phyloP scores from a whole-genome alignment of 106 monocot genomes.

The Xerophyta viscosa region DNA sequence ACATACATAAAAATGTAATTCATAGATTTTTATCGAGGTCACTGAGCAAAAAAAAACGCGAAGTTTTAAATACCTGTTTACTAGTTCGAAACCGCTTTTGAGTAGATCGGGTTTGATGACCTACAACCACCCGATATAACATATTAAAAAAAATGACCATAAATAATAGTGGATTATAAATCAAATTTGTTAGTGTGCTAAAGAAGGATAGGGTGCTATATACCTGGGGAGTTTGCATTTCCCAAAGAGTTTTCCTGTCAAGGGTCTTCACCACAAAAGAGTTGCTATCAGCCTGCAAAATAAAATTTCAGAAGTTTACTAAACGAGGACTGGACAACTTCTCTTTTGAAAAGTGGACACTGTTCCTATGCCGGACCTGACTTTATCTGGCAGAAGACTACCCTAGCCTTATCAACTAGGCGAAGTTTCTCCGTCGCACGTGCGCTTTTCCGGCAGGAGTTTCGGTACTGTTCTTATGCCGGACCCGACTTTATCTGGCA shows the following conservation, averaged over 20 bases:
- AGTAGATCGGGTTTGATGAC: conserved; percentile 87
- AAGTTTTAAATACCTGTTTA: conserved; percentile 39
- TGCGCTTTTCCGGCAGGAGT: too few species aligned
- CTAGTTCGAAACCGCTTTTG: conserved; percentile 84
- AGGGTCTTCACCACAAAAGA: conserved; percentile 92
- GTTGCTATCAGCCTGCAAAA: conserved; percentile 60
- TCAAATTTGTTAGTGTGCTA: too few species aligned
- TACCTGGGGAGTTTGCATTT: conserved; percentile 99
- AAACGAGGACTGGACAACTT: not conserved
- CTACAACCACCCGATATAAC: too few species aligned
- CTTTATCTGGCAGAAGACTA: too few species aligned
- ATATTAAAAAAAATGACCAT: too few species aligned
- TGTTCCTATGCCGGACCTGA: too few species aligned
- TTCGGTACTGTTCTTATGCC: too few species aligned
- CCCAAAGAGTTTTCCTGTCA: conserved; percentile 94
- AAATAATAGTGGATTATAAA: not conserved
- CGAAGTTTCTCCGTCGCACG: too few species aligned
- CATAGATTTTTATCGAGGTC: not conserved
- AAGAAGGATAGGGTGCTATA: not conserved
- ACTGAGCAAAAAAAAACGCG: not conserved
- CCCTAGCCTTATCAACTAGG: too few species aligned
- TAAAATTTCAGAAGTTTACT: not conserved
- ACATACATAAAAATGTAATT: not conserved
- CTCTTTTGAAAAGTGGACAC: too few species aligned
- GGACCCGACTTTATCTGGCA: too few species aligned